Base-by-base conservation (phyloP, 768 basidiomycete genomes). In the Xerocomellus dryophilus region DNA sequence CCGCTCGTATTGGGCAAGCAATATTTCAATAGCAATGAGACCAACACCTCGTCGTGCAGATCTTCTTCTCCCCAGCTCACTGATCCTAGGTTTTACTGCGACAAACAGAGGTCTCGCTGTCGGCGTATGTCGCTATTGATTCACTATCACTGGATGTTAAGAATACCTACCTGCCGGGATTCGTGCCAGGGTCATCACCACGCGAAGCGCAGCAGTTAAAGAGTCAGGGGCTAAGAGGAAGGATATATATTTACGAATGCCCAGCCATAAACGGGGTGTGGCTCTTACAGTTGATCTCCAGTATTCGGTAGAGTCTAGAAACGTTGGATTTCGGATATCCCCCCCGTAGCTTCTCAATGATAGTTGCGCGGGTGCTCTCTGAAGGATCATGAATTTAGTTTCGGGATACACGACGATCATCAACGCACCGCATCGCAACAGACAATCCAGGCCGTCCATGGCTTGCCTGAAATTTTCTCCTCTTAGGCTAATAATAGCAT, bases 1-100 rank as follows among this genome's bases (percentile, higher is more conserved):
- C 10, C 15, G 29, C n/a, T 58, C 36, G 3, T 54, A 57, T 4
- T 65, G 38, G 6, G 35, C 48, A 31, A 65, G 56, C 5, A 49
- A 35, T 47, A 65, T 54, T 25, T 65, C 63, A 3, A 62, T 56
- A n/a, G 66, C 60, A 7, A 66, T 53, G 20, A 49, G 52, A 34
- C 65, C 63, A 20, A 65, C 36, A 4, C 3, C 23, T 7, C 53
- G 38, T 25, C 47, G 17, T 1, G 49, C 50, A 3, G 50, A 2
- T 12, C 38, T 60, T 32, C 11, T 31, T 25, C 23, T 5, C 23
- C 4, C 61, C 20, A 66, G 27, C 31, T 59, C 18, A 27, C 41
- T 53, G 21, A 66, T 39, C 34, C 60, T 57, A 5, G 54, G 47
- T 18, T 46, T 62, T 17, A 67, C 58, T 7, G 1, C 1, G 3